Base-by-base conservation (phyloP, 2,329 filamentous ascomycete species). In the Fonsecaea monophora region DNA sequence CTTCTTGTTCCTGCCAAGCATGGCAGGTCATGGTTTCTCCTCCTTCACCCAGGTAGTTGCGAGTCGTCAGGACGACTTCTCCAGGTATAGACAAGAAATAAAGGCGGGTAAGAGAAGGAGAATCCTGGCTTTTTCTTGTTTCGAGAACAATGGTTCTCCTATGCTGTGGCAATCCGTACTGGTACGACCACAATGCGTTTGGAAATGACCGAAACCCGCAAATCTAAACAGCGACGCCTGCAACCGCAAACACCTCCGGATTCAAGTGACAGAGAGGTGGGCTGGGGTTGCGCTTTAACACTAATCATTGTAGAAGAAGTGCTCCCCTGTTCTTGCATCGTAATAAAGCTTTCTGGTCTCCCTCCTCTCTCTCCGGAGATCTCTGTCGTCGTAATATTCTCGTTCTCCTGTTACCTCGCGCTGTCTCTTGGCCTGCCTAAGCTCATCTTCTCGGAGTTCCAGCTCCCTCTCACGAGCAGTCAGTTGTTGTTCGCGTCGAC, bases 301-400 rank as follows among this genome's bases (percentile, higher is more conserved):
- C 21, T 30, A 61, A 38, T 61, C 59, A 15, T 61, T 53, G 48
- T 63, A 67, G 30, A 50, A 60, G 34, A 35, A 60, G 37, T 56
- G 38, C 21, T 63, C 25, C 10, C 65, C 55, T 6, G 64, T 54
- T 37, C 18, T 48, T 9, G 10, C 38, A 38, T 67, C 60, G 32
- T 34, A 60, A 34, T 57, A 63, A 18, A 63, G 13, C 21, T 32
- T 45, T 18, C 48, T 57, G 32, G 53, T 37, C 30, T 48, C 64
- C 32, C 64, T 62, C 25, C 65, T 53, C 45, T 63, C 65, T 18
- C 60, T 55, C 18, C 65, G 48, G 18, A 50, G 5, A 37, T 55
- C 53, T 37, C 64, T 35, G 25, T 66, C 65, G 13, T 63, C 65
- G 48, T 63, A 67, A 25, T 60, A 64, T 32, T 56, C 60, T 34